phyloP scores from a whole-genome alignment of 176 grass and related monocot species.

The Cenchrus purpureus region DNA sequence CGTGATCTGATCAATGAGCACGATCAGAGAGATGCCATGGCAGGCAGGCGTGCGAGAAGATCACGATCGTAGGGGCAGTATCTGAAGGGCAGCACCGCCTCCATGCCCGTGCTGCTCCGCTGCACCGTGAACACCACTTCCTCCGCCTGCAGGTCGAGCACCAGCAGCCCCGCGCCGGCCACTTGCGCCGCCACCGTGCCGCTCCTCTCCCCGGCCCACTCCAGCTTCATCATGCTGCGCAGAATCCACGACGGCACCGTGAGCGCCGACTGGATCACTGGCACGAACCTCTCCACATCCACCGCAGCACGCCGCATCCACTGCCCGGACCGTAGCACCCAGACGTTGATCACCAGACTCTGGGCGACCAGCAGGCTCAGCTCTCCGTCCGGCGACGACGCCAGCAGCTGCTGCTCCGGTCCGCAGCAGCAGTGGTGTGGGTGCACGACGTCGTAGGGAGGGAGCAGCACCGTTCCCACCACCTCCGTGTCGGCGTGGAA shows the following conservation, averaged over 20 bases:
- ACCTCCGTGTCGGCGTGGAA: background rate
- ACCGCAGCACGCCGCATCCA: background rate
- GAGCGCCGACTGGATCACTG: too few relatives aligned
- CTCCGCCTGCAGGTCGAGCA: background rate
- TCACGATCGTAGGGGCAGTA: slow-evolving; percentile 28
- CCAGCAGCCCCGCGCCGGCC: background rate
- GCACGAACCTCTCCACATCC: background rate
- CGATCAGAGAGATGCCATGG: background rate
- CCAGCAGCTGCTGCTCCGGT: background rate
- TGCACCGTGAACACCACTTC: background rate
- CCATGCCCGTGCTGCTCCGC: background rate
- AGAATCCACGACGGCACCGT: too few relatives aligned
- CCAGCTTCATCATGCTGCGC: background rate
- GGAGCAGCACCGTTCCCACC: background rate
- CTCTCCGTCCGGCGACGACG: background rate
- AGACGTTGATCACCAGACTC: background rate
- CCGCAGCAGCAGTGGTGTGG: too few relatives aligned
- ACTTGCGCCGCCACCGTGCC: slow-evolving; percentile 17
- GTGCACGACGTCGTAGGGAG: background rate
- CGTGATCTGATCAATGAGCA: background rate
- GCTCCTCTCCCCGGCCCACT: slow-evolving; percentile 8
- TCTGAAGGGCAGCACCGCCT: background rate
- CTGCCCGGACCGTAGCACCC: background rate
- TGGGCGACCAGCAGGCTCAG: slow-evolving; percentile 5
- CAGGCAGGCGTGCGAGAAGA: background rate